These are phyloP conservation scores for Xylaria sp. DNA, from an alignment of 2,329 filamentous ascomycete genomes.

Conservation along the genomic window DNA sequence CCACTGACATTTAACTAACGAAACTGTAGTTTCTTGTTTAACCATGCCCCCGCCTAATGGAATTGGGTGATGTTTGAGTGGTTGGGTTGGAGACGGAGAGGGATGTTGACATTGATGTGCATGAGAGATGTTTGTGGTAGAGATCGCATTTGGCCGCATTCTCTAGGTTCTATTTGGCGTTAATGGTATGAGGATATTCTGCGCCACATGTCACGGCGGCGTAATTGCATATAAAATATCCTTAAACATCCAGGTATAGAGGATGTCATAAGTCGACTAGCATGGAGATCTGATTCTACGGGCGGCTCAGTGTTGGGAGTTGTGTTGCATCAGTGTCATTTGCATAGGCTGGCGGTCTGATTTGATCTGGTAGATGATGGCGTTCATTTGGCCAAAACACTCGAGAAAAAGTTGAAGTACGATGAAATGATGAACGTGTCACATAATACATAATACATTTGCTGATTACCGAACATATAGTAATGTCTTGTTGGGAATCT, in stretches of 20 bases:
- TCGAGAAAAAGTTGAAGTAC: background rate
- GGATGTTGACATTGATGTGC: slow-evolving; percentile 3
- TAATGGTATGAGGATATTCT: slow-evolving; percentile 27
- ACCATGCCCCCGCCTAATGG: slow-evolving; percentile 46
- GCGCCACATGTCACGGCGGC: slow-evolving; percentile 14
- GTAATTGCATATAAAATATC: slow-evolving; percentile 34
- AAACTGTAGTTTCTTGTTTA: slow-evolving; percentile 48
- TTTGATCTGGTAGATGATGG: slow-evolving; percentile 14
- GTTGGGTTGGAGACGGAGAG: background rate
- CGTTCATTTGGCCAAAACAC: background rate
- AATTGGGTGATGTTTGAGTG: background rate
- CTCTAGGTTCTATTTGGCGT: slow-evolving; percentile 31
- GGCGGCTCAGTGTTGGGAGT: slow-evolving; percentile 4
- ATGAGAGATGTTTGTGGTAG: slow-evolving; percentile 4
- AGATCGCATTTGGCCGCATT: slow-evolving; percentile 18
- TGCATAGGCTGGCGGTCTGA: slow-evolving; percentile 22
- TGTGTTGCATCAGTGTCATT: slow-evolving; percentile 19
- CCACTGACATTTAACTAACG: slow-evolving; percentile 49
- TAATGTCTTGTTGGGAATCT: slow-evolving; percentile 42
- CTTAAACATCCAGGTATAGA: slow-evolving; percentile 16
- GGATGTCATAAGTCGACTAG: slow-evolving; percentile 20
- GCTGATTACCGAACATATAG: background rate
- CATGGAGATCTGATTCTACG: slow-evolving; percentile 22
- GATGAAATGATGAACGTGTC: background rate
- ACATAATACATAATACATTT: slow-evolving; percentile 8